phyloP scores from a whole-genome alignment of 768 basidiomycete species.

The Leccinum uliginosum region DNA sequence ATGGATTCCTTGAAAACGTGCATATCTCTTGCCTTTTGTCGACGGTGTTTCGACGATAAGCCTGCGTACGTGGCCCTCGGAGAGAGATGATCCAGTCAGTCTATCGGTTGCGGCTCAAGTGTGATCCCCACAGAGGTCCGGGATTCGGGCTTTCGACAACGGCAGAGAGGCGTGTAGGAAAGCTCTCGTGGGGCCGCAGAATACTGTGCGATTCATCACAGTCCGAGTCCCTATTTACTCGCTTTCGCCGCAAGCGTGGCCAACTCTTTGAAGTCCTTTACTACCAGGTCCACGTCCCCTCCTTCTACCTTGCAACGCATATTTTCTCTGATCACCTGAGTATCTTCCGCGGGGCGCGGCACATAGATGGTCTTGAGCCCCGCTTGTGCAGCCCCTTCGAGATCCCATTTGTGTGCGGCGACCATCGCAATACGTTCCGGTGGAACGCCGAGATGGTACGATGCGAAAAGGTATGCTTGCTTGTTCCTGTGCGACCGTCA shows the following conservation, averaged over 20 bases:
- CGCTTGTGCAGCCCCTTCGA: slow-evolving; percentile 45
- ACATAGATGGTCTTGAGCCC: slow-evolving; percentile 63
- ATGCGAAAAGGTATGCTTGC: slow-evolving; percentile 45
- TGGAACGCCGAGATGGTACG: slow-evolving; percentile 41
- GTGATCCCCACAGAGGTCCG: too few species aligned
- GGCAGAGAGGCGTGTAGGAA: not conserved
- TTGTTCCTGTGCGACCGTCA: slow-evolving; percentile 31
- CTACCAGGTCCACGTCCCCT: slow-evolving; percentile 56
- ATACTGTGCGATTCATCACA: not conserved
- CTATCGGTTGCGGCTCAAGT: not conserved
- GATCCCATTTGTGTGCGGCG: slow-evolving; percentile 57
- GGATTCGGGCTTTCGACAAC: not conserved
- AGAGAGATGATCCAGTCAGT: too few species aligned
- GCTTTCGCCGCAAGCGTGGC: slow-evolving; percentile 26
- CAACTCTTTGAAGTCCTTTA: slow-evolving; percentile 49
- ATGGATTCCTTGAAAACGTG: too few species aligned
- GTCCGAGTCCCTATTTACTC: slow-evolving; percentile 1
- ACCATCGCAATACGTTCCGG: slow-evolving; percentile 59
- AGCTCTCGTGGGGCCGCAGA: not conserved
- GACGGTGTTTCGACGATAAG: too few species aligned
- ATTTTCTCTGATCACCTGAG: slow-evolving; percentile 12
- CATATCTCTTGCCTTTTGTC: too few species aligned
- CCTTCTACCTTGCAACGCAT: slow-evolving; percentile 48
- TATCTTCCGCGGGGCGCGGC: slow-evolving; percentile 46
- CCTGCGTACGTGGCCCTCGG: too few species aligned